Evolutionary conservation across 2,329 filamentous ascomycete genomes (phyloP).

Genomic region (Epichloe aotearoae): DNA sequence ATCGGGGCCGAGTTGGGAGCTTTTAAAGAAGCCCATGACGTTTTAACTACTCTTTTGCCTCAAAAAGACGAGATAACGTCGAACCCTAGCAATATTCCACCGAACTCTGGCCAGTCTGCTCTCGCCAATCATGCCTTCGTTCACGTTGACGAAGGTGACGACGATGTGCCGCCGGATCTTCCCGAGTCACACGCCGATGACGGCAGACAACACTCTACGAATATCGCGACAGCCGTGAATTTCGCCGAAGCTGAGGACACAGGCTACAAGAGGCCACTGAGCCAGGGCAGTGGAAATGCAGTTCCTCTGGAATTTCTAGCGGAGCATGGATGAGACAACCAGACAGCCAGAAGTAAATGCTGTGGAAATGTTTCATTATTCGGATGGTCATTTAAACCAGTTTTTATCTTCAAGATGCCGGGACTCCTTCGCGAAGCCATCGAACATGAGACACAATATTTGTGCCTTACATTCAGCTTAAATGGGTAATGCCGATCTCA

Average conservation of each 20-base stretch:
- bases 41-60: slow-evolving; percentile 26
- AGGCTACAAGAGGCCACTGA: slow-evolving; percentile 9
- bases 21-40: slow-evolving; percentile 44
- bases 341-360: neutral
- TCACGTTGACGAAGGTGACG: slow-evolving; percentile 10
- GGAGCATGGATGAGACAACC: slow-evolving; percentile 22
- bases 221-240: neutral
- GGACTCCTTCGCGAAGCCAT: too few relatives aligned
- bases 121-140: neutral
- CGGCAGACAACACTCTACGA: slow-evolving; percentile 6
- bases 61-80: neutral
- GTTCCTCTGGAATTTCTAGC: slow-evolving; percentile 39
- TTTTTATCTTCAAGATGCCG: too few relatives aligned
- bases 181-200: slow-evolving; percentile 21
- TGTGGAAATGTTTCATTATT: too few relatives aligned
- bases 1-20: slow-evolving; percentile 63
- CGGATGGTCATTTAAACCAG: too few relatives aligned
- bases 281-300: slow-evolving; percentile 31
- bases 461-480: too few relatives aligned
- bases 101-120: neutral
- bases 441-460: too few relatives aligned
- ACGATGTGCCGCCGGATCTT: slow-evolving; percentile 10
- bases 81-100: neutral
- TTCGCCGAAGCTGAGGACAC: neutral
- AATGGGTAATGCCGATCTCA: too few relatives aligned